Percentiles rank a stretch among this genome's conserved stretches.
Conservation (phyloP, 2,329 filamentous ascomycete genomes). For the Pezicula neosporulosa region DNA sequence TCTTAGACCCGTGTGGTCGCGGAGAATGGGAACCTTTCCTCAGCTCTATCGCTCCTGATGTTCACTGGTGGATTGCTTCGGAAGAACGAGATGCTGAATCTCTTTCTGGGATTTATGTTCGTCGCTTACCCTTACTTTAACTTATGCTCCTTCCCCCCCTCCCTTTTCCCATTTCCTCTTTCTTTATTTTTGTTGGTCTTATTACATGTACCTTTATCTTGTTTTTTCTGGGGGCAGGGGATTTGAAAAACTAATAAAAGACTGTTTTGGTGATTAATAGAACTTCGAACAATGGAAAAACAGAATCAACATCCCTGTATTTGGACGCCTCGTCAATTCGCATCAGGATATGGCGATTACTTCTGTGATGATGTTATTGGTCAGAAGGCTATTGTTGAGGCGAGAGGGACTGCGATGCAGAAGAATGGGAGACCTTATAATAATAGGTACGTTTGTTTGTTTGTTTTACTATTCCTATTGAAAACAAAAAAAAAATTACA, state of each 20-base stretch:
- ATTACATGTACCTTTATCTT: no score
- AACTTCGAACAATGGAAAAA: slow-evolving; percentile 4
- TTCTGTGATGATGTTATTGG: slow-evolving; percentile 6
- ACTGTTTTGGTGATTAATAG: no score
- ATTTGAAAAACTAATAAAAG: no score
- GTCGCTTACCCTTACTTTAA: background rate
- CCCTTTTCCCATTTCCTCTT: background rate
- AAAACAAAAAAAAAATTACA: no score
- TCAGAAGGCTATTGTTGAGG: slow-evolving; percentile 6
- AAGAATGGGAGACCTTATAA: slow-evolving; percentile 11
- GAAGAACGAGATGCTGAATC: background rate
- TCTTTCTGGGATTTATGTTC: background rate
- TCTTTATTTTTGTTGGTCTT: background rate
- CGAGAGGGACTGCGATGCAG: slow-evolving; percentile 3
- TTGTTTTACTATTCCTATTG: no score
- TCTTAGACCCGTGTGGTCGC: slow-evolving; percentile 2
- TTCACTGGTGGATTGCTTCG: slow-evolving; percentile 8
- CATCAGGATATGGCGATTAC: slow-evolving; percentile 2
- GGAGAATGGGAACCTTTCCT: slow-evolving; percentile 7
- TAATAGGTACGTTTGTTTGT: slow-evolving; percentile 2
- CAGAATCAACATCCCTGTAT: background rate
- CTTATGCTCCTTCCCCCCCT: no score
- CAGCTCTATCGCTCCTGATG: slow-evolving; percentile 8
- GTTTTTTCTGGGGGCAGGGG: no score
- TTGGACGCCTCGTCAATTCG: background rate